These are phyloP conservation scores for Pecoramyces ruminantium DNA, from an alignment of 192 early-diverging fungal genomes.

Conservation along the genomic window DNA sequence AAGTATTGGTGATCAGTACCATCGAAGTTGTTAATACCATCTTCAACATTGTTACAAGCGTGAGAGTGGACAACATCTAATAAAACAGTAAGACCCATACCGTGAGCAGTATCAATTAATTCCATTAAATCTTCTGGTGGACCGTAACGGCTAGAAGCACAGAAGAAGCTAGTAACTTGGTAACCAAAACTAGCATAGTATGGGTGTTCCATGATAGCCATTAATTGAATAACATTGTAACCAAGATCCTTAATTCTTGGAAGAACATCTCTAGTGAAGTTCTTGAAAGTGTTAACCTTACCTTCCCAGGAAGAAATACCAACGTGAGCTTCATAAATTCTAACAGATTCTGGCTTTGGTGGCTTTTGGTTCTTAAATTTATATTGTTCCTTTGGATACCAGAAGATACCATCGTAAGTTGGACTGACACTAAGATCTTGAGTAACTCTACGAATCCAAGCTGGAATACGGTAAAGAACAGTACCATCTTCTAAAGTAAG, in stretches of 20 bases:
- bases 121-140: slow-evolving; percentile 84
- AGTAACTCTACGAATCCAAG: slow-evolving; percentile 65
- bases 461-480: slow-evolving; percentile 70
- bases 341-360: slow-evolving; percentile 24
- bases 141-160: slow-evolving; percentile 68
- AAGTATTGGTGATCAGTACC: slow-evolving; percentile 93
- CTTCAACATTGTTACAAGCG: slow-evolving; percentile 82
- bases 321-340: slow-evolving; percentile 92
- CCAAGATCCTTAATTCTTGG: slow-evolving; percentile 69
- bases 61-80: slow-evolving; percentile 94
- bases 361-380: slow-evolving; percentile 60
- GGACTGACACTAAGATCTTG: slow-evolving; percentile 70
- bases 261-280: slow-evolving; percentile 73
- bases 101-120: slow-evolving; percentile 80
- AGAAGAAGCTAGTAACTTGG: slow-evolving; percentile 94
- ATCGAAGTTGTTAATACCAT: slow-evolving; percentile 91
- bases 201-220: slow-evolving; percentile 96
- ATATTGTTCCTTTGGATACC: slow-evolving; percentile 72
- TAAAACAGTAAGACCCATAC: slow-evolving; percentile 69
- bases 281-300: slow-evolving; percentile 61
- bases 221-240: slow-evolving; percentile 68
- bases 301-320: slow-evolving; percentile 81
- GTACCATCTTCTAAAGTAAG: background rate
- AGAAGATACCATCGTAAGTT: slow-evolving; percentile 84
- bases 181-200: slow-evolving; percentile 97